Evolutionary conservation across 2,329 filamentous ascomycete genomes (phyloP).

Genomic region (Stromatinia cepivora): DNA sequence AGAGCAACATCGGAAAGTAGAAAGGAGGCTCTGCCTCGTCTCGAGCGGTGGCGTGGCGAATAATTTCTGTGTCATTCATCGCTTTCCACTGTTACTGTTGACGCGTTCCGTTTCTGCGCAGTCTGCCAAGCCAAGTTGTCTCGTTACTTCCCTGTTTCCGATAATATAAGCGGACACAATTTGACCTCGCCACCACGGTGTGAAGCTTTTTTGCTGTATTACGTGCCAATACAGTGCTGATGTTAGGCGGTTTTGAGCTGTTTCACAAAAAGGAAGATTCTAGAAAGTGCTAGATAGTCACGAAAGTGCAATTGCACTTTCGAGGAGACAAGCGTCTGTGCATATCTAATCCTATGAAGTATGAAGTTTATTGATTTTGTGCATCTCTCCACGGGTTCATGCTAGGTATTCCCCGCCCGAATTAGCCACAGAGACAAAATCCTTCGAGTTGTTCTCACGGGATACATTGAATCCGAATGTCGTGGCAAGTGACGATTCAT

Average conservation of each 20-base stretch:
- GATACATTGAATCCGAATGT: background rate
- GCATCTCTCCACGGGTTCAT: background rate
- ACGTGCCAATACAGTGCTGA: background rate
- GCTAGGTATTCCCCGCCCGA: background rate
- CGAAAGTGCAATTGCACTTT: conserved; percentile 22
- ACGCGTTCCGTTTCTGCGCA: conserved; percentile 16
- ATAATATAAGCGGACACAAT: conserved; percentile 7
- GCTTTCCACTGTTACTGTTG: conserved; percentile 1
- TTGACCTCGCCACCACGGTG: conserved; percentile 3
- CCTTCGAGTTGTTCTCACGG: background rate
- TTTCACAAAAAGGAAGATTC: background rate
- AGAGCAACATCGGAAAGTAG: background rate
- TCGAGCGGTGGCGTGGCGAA: conserved; percentile 18
- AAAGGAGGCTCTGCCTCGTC: conserved; percentile 9
- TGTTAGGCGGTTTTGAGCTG: background rate
- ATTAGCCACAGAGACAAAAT: background rate
- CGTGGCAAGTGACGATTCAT: conserved; percentile 17
- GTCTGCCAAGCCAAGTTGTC: conserved; percentile 5
- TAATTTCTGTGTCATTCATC: background rate
- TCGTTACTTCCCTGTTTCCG: background rate
- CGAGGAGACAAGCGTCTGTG: background rate
- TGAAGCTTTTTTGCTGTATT: background rate
- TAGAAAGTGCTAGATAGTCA: background rate
- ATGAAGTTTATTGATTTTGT: background rate
- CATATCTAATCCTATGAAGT: background rate